These are phyloP conservation scores for Trichosporon coremiiforme DNA, from an alignment of 1,284 basidiomycete species.

Conservation along the genomic window DNA sequence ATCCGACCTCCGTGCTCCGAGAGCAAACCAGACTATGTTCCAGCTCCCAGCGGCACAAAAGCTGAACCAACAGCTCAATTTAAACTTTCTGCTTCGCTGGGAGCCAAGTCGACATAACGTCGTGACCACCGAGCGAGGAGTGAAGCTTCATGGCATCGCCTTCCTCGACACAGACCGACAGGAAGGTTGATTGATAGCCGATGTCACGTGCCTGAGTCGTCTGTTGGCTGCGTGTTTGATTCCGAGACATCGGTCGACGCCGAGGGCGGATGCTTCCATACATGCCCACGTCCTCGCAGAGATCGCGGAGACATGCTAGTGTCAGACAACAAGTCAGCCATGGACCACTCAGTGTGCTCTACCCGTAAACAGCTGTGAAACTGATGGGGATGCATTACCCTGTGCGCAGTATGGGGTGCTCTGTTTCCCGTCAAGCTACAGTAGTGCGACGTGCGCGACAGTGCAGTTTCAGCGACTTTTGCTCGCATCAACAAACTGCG, in stretches of 20 bases:
- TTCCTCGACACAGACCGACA: neutral
- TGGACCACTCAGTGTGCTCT: no score
- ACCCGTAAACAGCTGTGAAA: no score
- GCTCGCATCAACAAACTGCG: no score
- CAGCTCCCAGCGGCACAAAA: neutral
- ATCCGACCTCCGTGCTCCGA: neutral
- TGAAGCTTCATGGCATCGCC: neutral
- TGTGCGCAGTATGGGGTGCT: no score
- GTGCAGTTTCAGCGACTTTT: no score
- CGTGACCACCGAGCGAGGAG: neutral
- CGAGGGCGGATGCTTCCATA: neutral
- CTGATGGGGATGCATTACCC: no score
- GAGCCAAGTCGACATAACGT: neutral
- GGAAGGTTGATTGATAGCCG: neutral
- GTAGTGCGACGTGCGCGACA: no score
- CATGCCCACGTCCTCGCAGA: neutral
- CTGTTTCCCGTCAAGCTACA: no score
- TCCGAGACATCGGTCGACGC: conserved; percentile 1
- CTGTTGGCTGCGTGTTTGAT: neutral
- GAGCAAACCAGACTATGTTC: neutral
- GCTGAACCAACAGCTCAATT: neutral
- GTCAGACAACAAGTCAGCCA: no score
- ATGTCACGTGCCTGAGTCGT: neutral
- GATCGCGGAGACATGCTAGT: no score
- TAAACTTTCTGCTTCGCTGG: neutral